These are phyloP conservation scores for Xylariaceae sp. DNA, from an alignment of 2,329 filamentous ascomycete species.

Conservation along the genomic window DNA sequence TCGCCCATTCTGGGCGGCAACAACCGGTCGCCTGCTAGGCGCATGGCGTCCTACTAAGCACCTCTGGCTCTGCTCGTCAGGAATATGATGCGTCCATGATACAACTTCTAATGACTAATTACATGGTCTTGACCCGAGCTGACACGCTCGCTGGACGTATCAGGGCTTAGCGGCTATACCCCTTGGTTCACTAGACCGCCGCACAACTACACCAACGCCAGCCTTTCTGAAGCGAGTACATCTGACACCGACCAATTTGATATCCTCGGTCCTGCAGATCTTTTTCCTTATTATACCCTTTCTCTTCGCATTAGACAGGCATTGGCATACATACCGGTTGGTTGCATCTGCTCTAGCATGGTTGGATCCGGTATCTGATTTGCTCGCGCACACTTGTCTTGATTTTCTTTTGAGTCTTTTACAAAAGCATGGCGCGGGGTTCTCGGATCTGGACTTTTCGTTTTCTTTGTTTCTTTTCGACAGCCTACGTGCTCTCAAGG, in stretches of 20 bases:
- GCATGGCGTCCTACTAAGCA: constrained; percentile 59
- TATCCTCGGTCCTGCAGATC: neutral
- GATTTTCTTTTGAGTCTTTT: constrained; percentile 13
- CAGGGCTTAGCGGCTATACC: neutral
- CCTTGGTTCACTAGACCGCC: neutral
- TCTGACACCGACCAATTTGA: neutral
- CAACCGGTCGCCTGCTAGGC: constrained; percentile 51
- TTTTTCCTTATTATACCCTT: constrained; percentile 24
- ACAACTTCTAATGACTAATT: constrained; percentile 9
- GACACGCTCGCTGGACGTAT: constrained; percentile 1
- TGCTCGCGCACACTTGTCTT: constrained; percentile 16
- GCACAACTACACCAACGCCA: neutral
- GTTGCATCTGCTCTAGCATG: constrained; percentile 24
- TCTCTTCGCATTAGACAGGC: constrained; percentile 26
- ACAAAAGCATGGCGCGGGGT: constrained; percentile 23
- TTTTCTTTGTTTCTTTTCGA: neutral
- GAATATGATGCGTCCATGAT: constrained; percentile 3
- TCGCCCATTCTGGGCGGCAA: constrained; percentile 38
- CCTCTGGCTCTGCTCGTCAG: neutral
- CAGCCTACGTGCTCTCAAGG: no score
- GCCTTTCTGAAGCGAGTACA: neutral
- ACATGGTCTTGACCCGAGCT: neutral
- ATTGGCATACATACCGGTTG: constrained; percentile 27
- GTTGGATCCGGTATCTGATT: constrained; percentile 28
- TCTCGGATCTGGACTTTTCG: constrained; percentile 10